Conservation (phyloP, 371 early-diverging fungal species). For the Syncephalastrum racemosum region DNA sequence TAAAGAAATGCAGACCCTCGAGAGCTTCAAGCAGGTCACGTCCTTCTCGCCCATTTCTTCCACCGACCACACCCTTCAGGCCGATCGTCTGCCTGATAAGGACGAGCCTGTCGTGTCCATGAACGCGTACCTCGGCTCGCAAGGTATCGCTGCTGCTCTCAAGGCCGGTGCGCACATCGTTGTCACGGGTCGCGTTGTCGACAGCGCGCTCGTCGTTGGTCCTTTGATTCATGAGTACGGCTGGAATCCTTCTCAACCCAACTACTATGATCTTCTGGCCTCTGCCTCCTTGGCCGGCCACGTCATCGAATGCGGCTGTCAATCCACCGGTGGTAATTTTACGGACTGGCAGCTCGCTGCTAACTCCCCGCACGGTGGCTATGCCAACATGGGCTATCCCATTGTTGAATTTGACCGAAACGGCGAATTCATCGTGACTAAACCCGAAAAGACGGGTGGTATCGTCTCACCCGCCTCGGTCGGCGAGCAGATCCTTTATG, state of each 20-base stretch:
- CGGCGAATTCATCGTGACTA: slow-evolving; percentile 69
- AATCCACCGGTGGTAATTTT: slow-evolving; percentile 77
- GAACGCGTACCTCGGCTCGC: slow-evolving; percentile 67
- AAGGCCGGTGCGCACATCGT: slow-evolving; percentile 66
- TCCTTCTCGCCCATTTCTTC: slow-evolving; percentile 53
- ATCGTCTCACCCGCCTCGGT: slow-evolving; percentile 66
- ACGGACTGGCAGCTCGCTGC: slow-evolving; percentile 73
- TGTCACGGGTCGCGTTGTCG: slow-evolving; percentile 76
- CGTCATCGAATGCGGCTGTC: slow-evolving; percentile 78
- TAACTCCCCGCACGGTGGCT: slow-evolving; percentile 60
- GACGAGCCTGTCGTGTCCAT: slow-evolving; percentile 57
- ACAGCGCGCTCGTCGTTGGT: slow-evolving; percentile 66
- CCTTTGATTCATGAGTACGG: slow-evolving; percentile 59
- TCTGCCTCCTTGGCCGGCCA: slow-evolving; percentile 74
- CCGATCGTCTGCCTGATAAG: slow-evolving; percentile 51
- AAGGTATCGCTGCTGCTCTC: slow-evolving; percentile 62
- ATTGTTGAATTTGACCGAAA: slow-evolving; percentile 61
- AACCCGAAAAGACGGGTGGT: slow-evolving; percentile 71
- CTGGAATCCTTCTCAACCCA: slow-evolving; percentile 38
- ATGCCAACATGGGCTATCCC: slow-evolving; percentile 75
- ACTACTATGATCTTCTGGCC: slow-evolving; percentile 65
- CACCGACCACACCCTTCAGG: slow-evolving; percentile 41
- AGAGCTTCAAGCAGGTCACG: slow-evolving; percentile 33
- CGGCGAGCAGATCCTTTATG: slow-evolving; percentile 72
- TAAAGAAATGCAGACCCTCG: slow-evolving; percentile 28